A percentile compares a stretch with the other conserved stretches of the same genome.
phyloP scores from a whole-genome alignment of 441 rosid species.

The Erodium trifolium region DNA sequence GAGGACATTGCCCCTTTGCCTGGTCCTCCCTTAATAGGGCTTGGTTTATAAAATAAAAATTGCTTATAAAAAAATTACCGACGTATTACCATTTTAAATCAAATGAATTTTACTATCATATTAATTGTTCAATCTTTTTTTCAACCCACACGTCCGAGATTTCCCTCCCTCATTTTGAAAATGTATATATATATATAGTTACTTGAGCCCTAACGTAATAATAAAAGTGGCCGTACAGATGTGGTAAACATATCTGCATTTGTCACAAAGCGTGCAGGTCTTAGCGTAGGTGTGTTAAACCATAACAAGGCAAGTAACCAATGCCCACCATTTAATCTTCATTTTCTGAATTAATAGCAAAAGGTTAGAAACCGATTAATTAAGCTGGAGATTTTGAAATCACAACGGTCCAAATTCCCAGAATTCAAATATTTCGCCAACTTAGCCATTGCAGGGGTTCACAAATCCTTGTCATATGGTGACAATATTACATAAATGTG shows the following conservation, averaged over 20 bases:
- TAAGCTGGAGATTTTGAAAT: not conserved
- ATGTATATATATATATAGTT: not conserved
- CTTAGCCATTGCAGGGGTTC: not conserved
- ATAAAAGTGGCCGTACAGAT: not conserved
- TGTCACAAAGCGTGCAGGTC: not conserved
- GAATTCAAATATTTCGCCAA: not conserved
- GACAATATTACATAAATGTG: not conserved
- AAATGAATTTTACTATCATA: no score
- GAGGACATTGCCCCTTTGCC: no score
- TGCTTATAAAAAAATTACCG: no score
- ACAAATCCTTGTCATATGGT: not conserved
- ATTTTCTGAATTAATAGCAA: not conserved
- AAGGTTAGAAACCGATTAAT: not conserved
- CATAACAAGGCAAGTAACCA: not conserved
- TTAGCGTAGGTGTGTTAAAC: not conserved
- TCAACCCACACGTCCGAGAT: no score
- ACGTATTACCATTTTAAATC: no score
- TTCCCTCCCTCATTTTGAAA: no score
- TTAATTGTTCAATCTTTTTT: constrained; percentile 26
- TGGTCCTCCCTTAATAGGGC: no score
- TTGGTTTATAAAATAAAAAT: no score
- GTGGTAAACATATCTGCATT: not conserved
- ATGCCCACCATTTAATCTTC: not conserved
- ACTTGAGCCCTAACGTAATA: not conserved
- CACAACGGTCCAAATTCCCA: not conserved